Percentiles rank a stretch among this genome's conserved stretches.
Evolutionary conservation across 306 rosid species (phyloP).

Genomic region (Fragaria iinumae): DNA sequence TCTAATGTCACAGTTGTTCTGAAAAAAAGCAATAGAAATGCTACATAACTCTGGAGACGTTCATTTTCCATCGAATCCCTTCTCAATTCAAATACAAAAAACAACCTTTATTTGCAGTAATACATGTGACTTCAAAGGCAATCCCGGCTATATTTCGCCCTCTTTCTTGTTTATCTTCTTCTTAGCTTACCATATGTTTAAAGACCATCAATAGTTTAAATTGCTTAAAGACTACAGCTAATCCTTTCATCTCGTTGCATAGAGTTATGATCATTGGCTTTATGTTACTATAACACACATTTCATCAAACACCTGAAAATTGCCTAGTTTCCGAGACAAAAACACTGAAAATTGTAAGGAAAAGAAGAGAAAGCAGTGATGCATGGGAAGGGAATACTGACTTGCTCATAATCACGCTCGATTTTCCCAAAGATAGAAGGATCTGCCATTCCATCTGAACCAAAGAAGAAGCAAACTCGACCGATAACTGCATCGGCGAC

Average conservation of each 20-base stretch:
- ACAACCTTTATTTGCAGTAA: neutral
- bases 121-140: conserved; percentile 4
- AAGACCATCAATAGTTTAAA: neutral
- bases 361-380: neutral
- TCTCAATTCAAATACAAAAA: neutral
- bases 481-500: conserved; percentile 55
- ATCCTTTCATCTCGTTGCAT: neutral
- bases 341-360: neutral
- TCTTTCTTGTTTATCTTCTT: neutral
- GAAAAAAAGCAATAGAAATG: neutral
- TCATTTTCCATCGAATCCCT: neutral
- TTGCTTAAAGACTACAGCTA: neutral
- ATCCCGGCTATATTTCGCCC: neutral
- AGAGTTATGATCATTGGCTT: neutral
- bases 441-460: conserved; percentile 99
- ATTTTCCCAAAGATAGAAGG: conserved; percentile 51
- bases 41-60: neutral
- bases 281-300: too few species aligned
- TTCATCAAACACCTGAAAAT: neutral
- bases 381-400: conserved; percentile 43
- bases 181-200: neutral
- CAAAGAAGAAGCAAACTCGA: conserved; percentile 49
- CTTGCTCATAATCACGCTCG: conserved; percentile 80
- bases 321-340: neutral
- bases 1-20: neutral